Conservation (phyloP, 2,329 filamentous ascomycete species). For the Stachybotrys chlorohalonatus region DNA sequence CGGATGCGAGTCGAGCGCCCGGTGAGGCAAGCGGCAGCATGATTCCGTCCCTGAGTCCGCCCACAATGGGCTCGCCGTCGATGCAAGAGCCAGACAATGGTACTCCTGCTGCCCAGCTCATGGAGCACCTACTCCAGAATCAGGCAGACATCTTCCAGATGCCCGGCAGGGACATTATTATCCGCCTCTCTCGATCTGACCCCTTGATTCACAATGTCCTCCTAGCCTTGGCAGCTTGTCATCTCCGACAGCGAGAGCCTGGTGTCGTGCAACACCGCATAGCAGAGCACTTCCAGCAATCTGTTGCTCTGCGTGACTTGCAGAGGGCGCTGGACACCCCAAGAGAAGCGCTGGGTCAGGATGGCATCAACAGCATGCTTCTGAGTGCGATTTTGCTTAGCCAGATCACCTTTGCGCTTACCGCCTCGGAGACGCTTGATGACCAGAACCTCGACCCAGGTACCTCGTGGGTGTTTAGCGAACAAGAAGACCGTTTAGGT, state of each 20-base stretch:
- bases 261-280: conserved; percentile 3
- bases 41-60: neutral
- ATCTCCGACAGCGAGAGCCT: conserved; percentile 2
- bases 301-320: conserved; percentile 7
- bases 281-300: conserved; percentile 10
- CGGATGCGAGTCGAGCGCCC: neutral
- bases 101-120: neutral
- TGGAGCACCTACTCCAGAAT: neutral
- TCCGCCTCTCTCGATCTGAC: neutral
- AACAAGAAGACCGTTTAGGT: conserved; percentile 6
- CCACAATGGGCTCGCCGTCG: neutral
- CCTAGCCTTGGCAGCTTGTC: neutral
- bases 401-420: conserved; percentile 3
- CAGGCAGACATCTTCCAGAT: neutral
- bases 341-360: conserved; percentile 2
- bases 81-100: neutral
- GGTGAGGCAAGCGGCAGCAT: neutral
- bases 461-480: conserved; percentile 9
- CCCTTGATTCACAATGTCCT: neutral
- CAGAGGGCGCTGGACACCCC: conserved; percentile 5
- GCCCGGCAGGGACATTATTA: neutral
- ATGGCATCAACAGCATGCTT: conserved; percentile 7
- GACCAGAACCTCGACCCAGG: conserved; percentile 2
- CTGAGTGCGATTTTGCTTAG: conserved; percentile 11
- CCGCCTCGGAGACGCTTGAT: conserved; percentile 7